Evolutionary conservation across 495 filamentous ascomycete species (phyloP).

Genomic region (Cercophora samala): DNA sequence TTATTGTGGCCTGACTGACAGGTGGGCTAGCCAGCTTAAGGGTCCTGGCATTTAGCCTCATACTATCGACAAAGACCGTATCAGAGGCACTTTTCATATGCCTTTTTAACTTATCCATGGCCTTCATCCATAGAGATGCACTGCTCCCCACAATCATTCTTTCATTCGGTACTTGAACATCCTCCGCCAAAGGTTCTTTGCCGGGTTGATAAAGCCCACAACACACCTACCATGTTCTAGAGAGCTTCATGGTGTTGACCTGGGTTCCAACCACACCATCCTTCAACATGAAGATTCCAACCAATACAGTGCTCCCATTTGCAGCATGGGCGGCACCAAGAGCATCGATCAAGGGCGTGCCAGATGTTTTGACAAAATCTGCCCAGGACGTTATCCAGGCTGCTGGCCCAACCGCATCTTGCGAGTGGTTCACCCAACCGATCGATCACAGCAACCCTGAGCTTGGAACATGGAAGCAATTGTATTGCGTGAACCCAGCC

Average conservation of each 20-base stretch:
- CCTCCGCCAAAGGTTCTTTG: background rate
- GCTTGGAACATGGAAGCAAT: slow-evolving; percentile 24
- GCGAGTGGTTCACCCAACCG: slow-evolving; percentile 28
- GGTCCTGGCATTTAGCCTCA: slow-evolving; percentile 14
- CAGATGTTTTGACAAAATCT: slow-evolving; percentile 8
- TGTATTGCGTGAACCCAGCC: slow-evolving; percentile 27
- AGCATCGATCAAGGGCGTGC: slow-evolving; percentile 14
- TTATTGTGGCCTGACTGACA: slow-evolving; percentile 8
- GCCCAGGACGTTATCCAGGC: slow-evolving; percentile 11
- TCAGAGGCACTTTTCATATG: slow-evolving; percentile 8
- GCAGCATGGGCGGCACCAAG: slow-evolving; percentile 22
- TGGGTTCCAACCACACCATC: background rate
- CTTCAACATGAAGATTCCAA: slow-evolving; percentile 23
- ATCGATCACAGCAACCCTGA: slow-evolving; percentile 25
- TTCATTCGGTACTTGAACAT: slow-evolving; percentile 18
- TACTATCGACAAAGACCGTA: slow-evolving; percentile 1
- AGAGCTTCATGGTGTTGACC: background rate
- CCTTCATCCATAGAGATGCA: slow-evolving; percentile 18
- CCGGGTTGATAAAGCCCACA: background rate
- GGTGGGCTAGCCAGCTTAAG: background rate
- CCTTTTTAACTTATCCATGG: slow-evolving; percentile 14
- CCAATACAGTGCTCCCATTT: slow-evolving; percentile 19
- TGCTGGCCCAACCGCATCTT: slow-evolving; percentile 12
- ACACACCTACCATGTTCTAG: background rate
- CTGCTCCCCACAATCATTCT: slow-evolving; percentile 18